phyloP scores from a whole-genome alignment of 139 green algal genomes.

The Micromonas commoda region DNA sequence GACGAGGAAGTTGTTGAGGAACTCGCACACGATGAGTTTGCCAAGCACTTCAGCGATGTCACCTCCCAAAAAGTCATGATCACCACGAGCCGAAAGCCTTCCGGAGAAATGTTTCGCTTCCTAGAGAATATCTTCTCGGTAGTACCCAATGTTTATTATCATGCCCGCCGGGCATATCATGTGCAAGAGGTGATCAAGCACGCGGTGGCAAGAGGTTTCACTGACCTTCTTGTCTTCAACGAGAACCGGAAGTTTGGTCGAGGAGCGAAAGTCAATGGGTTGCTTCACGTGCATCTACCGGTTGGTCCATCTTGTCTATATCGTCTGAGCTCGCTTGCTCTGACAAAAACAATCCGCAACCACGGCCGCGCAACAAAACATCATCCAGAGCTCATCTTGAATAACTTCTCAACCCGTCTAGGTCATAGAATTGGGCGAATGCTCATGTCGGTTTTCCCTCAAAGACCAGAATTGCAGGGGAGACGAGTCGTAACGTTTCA shows the following conservation, averaged over 20 bases:
- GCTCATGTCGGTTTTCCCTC: conserved; percentile 20
- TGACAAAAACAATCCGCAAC: conserved; percentile 75
- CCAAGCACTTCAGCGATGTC: conserved; percentile 31
- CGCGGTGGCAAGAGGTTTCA: conserved; percentile 67
- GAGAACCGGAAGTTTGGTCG: conserved; percentile 67
- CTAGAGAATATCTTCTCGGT: conserved; percentile 42
- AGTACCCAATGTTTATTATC: conserved; percentile 47
- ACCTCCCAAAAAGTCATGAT: conserved; percentile 78
- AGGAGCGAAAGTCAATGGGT: conserved; percentile 56
- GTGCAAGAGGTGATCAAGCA: conserved; percentile 66
- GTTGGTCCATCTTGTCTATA: conserved; percentile 51
- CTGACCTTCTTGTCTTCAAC: conserved; percentile 82
- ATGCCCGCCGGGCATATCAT: conserved; percentile 12
- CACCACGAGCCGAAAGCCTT: conserved; percentile 80
- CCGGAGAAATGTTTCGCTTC: conserved; percentile 73
- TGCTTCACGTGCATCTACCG: conserved; percentile 84
- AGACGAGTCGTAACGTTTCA: conserved; percentile 92
- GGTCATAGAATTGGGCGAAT: conserved; percentile 69
- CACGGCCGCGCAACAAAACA: conserved; percentile 70
- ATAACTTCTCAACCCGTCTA: conserved; percentile 86
- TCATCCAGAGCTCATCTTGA: conserved; percentile 88
- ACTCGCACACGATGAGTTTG: conserved; percentile 84
- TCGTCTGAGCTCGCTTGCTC: conserved; percentile 65
- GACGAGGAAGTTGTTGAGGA: conserved; percentile 70
- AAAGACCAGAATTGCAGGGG: conserved; percentile 63